Conservation (phyloP, 208 protist species). For the Crithidia acanthocephali region DNA sequence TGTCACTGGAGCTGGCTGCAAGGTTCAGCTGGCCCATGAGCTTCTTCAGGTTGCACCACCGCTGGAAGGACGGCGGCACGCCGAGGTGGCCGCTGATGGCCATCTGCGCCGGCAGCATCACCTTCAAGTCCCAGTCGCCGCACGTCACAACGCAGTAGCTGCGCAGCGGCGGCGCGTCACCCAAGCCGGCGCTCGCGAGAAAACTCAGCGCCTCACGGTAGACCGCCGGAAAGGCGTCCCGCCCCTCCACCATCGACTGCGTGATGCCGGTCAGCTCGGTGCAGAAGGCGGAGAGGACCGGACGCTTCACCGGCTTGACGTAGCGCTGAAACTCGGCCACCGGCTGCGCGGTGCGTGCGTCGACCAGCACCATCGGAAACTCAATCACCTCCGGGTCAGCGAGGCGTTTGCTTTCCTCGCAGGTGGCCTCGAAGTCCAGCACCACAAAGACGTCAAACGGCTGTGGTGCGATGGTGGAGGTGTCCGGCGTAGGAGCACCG, state of each 20-base stretch:
- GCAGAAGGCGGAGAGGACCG: constrained; percentile 83
- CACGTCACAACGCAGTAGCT: constrained; percentile 93
- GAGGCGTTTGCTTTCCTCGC: constrained; percentile 52
- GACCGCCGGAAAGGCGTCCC: constrained; percentile 67
- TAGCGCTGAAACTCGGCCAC: constrained; percentile 90
- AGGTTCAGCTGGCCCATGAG: constrained; percentile 46
- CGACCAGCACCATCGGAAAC: constrained; percentile 86
- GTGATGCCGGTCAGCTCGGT: constrained; percentile 89
- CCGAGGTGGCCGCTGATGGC: constrained; percentile 30
- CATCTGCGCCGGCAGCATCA: constrained; percentile 82
- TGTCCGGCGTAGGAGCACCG: not conserved
- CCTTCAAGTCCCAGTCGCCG: constrained; percentile 94
- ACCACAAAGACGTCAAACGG: constrained; percentile 78
- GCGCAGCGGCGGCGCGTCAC: constrained; percentile 45
- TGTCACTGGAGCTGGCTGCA: not conserved
- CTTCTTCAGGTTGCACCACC: constrained; percentile 94
- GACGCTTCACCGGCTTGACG: constrained; percentile 71
- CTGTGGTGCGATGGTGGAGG: constrained; percentile 12
- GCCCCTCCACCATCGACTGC: constrained; percentile 60
- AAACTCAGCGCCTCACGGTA: constrained; percentile 66
- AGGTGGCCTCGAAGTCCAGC: constrained; percentile 97
- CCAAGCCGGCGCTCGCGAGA: constrained; percentile 47
- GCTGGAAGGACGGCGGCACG: constrained; percentile 35
- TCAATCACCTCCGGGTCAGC: constrained; percentile 84
- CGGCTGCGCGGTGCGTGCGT: constrained; percentile 45